phyloP scores from a whole-genome alignment of 305 asterid genomes.

The Rubia peregrina region DNA sequence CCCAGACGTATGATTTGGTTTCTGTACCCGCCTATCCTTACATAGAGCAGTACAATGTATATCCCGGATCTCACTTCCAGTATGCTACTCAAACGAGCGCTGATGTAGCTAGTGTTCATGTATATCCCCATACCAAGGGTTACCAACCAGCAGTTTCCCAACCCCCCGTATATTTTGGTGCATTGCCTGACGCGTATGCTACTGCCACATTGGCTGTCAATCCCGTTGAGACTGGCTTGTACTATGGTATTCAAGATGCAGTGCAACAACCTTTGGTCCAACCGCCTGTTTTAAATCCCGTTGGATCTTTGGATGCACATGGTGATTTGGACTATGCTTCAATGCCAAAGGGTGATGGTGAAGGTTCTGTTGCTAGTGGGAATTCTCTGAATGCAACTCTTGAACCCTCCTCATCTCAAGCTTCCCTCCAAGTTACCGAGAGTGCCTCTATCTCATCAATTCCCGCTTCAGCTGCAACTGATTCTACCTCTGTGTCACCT shows the following conservation, averaged over 20 bases:
- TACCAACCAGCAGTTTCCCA: slow-evolving; percentile 47
- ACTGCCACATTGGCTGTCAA: slow-evolving; percentile 44
- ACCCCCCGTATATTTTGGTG: slow-evolving; percentile 56
- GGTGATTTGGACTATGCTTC: slow-evolving; percentile 28
- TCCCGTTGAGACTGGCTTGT: slow-evolving; percentile 45
- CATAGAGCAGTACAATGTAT: slow-evolving; percentile 43
- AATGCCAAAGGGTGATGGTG: slow-evolving; percentile 24
- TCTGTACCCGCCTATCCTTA: slow-evolving; percentile 48
- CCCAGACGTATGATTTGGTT: slow-evolving; percentile 40
- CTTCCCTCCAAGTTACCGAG: slow-evolving; percentile 21
- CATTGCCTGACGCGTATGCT: slow-evolving; percentile 39
- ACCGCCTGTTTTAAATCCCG: slow-evolving; percentile 26
- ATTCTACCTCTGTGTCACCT: slow-evolving; percentile 37
- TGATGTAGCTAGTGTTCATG: slow-evolving; percentile 34
- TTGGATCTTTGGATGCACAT: slow-evolving; percentile 24
- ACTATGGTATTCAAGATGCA: slow-evolving; percentile 57
- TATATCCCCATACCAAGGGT: slow-evolving; percentile 47
- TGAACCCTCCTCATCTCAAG: slow-evolving; percentile 30
- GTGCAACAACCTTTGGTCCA: slow-evolving; percentile 31
- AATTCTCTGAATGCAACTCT: slow-evolving; percentile 22
- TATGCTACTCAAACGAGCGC: slow-evolving; percentile 58
- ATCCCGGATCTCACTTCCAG: slow-evolving; percentile 47
- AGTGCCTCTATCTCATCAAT: slow-evolving; percentile 36
- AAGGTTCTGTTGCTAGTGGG: slow-evolving; percentile 24
- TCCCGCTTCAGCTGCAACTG: slow-evolving; percentile 32